Evolutionary conservation across 1,284 basidiomycete genomes (phyloP).

Genomic region (Naganishia sp.): DNA sequence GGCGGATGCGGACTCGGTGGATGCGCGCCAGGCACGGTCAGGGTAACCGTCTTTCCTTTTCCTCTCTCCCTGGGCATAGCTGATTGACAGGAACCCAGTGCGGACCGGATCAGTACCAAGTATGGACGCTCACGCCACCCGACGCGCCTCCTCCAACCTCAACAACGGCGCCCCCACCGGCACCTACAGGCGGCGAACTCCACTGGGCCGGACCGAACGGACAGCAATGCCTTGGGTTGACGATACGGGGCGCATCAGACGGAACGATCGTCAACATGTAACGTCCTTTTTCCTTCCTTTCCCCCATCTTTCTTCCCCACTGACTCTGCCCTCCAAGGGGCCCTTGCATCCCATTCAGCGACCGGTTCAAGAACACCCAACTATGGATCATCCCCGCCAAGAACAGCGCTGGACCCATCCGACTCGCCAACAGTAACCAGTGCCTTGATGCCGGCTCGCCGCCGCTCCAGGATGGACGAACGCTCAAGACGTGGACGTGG

Average conservation of each 20-base stretch:
- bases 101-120: constrained; percentile 2
- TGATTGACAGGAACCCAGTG: not conserved
- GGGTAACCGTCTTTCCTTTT: constrained; percentile 4
- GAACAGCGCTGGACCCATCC: constrained; percentile 24
- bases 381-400: constrained; percentile 27
- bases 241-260: constrained; percentile 2
- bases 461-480: constrained; percentile 23
- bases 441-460: constrained; percentile 33
- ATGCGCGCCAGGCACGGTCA: constrained; percentile 30
- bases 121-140: constrained; percentile 16
- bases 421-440: constrained; percentile 28
- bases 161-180: not conserved
- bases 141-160: not conserved
- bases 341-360: not conserved
- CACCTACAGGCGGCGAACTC: not conserved
- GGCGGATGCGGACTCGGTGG: constrained; percentile 36
- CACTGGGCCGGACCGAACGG: constrained; percentile 6
- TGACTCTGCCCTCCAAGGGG: not conserved
- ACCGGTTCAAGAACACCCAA: constrained; percentile 11
- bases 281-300: not conserved
- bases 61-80: not conserved
- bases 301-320: not conserved
- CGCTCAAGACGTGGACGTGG: constrained; percentile 33
- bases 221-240: constrained; percentile 18
- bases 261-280: constrained; percentile 25